phyloP scores from a whole-genome alignment of 768 basidiomycete species.

The Kwoniella heveanensis region DNA sequence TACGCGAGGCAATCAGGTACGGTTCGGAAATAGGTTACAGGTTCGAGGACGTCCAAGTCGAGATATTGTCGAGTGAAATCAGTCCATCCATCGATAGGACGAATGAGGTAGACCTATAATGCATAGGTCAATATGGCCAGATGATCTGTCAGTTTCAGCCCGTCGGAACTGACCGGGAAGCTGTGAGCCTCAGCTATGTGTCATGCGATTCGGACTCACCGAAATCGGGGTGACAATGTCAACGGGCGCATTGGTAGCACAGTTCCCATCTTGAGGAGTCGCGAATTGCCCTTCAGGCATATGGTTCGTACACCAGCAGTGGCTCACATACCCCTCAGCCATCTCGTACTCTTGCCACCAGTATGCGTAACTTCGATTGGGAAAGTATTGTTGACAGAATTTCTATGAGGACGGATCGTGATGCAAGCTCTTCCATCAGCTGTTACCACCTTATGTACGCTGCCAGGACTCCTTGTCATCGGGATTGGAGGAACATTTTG shows the following conservation, averaged over 20 bases:
- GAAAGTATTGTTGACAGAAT: neutral
- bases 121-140: too few species aligned
- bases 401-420: neutral
- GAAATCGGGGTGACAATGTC: neutral
- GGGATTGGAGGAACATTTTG: too few species aligned
- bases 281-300: neutral
- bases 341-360: neutral
- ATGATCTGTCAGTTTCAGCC: too few species aligned
- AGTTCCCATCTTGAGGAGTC: neutral
- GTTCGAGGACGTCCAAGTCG: neutral
- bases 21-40: neutral
- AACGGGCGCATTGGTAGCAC: neutral
- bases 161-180: too few species aligned
- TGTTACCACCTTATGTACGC: too few species aligned
- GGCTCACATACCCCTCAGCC: neutral
- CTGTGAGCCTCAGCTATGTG: too few species aligned
- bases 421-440: too few species aligned
- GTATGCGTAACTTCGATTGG: neutral
- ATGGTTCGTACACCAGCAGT: neutral
- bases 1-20: neutral
- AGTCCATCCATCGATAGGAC: neutral
- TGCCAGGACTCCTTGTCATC: too few species aligned
- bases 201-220: neutral
- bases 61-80: neutral
- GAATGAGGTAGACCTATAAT: neutral